Base-by-base conservation (phyloP, 495 filamentous ascomycete species). In the Penicillium manginii region DNA sequence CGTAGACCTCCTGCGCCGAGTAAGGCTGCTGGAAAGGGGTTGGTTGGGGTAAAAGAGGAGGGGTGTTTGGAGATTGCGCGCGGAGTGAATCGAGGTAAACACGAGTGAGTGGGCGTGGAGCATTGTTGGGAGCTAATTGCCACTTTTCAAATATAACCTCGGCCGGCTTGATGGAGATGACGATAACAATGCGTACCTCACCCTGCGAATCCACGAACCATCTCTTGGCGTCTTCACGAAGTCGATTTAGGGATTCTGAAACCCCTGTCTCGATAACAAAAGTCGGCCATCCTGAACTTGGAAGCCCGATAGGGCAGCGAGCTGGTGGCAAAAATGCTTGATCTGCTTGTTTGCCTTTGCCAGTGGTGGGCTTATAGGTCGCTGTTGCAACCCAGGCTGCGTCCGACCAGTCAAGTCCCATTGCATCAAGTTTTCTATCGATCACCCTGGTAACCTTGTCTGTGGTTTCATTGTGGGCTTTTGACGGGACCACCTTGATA, bases 171-270 rank as follows among this genome's bases (percentile, higher is more conserved):
- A 33, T 33, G 4, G 31, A 33, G 11, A 33, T 11, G 31, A 33
- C 5, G 5, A 33, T 4, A 11, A 33, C 31, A 5, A 72, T 67
- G 46, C 70, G 64, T 23, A 71, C 66, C 18, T 65, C 43, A 31
- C 70, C 69, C 29, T 65, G 40, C 22, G 72, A 73, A 33, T 68
- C 54, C 1, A 48, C 15, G 54, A 75, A 72, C 72, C 72, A 73
- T 63, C 63, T 72, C 47, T 46, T 60, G 52, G 68, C 70, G 50
- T 68, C 58, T 22, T 60, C 39, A 9, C 50, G 59, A 11, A 75
- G 49, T 31, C 58, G 52, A 15, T 17, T 11, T 15, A 69, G 54
- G 29, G 69, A 66, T 49, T 71, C 55, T 1, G 66, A 65, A 43
- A 55, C 50, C 15, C 73, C 70, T 23, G 67, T 64, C 49, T 73